These are phyloP conservation scores for Neofusicoccum sp. DNA, from an alignment of 2,329 filamentous ascomycete species.

Conservation along the genomic window DNA sequence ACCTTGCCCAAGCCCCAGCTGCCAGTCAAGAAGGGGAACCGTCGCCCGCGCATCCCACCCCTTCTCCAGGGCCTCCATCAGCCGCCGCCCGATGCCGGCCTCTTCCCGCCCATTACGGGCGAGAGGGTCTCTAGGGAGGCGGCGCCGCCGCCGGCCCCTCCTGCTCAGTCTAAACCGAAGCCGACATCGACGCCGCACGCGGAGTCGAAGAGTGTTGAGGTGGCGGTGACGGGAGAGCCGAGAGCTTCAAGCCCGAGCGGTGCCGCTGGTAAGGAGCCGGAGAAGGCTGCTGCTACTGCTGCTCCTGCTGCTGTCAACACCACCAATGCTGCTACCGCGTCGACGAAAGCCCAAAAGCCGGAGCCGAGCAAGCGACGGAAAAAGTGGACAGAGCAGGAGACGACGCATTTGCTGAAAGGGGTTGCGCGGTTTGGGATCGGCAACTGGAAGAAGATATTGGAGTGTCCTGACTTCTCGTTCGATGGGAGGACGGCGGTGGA, in stretches of 20 bases:
- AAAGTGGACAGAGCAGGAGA: slow-evolving; percentile 64
- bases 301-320: background rate
- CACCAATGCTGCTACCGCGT: background rate
- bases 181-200: background rate
- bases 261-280: background rate
- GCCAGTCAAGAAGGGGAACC: slow-evolving; percentile 28
- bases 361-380: slow-evolving; percentile 36
- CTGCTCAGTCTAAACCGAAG: background rate
- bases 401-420: slow-evolving; percentile 55
- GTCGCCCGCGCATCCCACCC: slow-evolving; percentile 44
- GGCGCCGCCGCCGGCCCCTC: background rate
- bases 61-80: slow-evolving; percentile 61
- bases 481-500: slow-evolving; percentile 60
- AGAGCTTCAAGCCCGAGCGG: background rate
- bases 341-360: background rate
- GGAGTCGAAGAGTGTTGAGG: background rate
- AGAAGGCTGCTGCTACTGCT: background rate
- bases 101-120: slow-evolving; percentile 61
- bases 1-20: slow-evolving; percentile 41
- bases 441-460: slow-evolving; percentile 63
- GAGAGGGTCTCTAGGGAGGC: slow-evolving; percentile 34
- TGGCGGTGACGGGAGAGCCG: background rate
- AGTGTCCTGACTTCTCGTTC: slow-evolving; percentile 57
- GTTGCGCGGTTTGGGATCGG: slow-evolving; percentile 62
- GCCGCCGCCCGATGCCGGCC: slow-evolving; percentile 59